Evolutionary conservation across 1,139 yeast species (phyloP).

Genomic region (Magnusiomyces fungicola): DNA sequence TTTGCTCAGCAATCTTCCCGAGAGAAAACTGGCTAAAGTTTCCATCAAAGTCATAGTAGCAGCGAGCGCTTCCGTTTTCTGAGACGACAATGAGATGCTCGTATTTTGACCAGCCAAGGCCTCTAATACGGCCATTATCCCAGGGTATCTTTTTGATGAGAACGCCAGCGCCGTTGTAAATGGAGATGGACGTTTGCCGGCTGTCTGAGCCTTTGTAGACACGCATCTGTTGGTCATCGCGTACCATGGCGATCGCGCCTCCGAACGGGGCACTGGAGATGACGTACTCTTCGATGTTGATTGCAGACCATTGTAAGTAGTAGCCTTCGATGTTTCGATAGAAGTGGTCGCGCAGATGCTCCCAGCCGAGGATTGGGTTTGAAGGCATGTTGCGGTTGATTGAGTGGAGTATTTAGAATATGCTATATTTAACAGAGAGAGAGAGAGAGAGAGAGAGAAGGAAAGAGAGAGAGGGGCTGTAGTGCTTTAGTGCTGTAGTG

Average conservation of each 20-base stretch:
- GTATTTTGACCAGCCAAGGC: slow-evolving; percentile 47
- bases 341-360: slow-evolving; percentile 31
- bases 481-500: no score
- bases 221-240: slow-evolving; percentile 23
- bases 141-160: slow-evolving; percentile 42
- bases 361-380: slow-evolving; percentile 27
- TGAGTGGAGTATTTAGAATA: background rate
- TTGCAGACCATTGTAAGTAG: slow-evolving; percentile 29
- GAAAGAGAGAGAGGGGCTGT: no score
- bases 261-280: slow-evolving; percentile 41
- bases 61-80: slow-evolving; percentile 52
- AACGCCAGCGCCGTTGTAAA: slow-evolving; percentile 50
- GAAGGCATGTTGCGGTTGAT: slow-evolving; percentile 13
- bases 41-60: slow-evolving; percentile 64
- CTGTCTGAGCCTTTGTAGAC: slow-evolving; percentile 25
- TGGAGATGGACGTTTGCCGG: slow-evolving; percentile 33
- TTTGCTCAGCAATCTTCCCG: slow-evolving; percentile 34
- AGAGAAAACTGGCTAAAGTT: slow-evolving; percentile 49
- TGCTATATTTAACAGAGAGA: no score
- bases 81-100: slow-evolving; percentile 61
- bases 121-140: slow-evolving; percentile 49
- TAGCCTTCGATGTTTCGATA: slow-evolving; percentile 33
- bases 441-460: no score
- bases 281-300: slow-evolving; percentile 28
- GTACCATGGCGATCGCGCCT: slow-evolving; percentile 34